Conservation (phyloP, 2,329 filamentous ascomycete species). For the Cryphonectria carpinicola region DNA sequence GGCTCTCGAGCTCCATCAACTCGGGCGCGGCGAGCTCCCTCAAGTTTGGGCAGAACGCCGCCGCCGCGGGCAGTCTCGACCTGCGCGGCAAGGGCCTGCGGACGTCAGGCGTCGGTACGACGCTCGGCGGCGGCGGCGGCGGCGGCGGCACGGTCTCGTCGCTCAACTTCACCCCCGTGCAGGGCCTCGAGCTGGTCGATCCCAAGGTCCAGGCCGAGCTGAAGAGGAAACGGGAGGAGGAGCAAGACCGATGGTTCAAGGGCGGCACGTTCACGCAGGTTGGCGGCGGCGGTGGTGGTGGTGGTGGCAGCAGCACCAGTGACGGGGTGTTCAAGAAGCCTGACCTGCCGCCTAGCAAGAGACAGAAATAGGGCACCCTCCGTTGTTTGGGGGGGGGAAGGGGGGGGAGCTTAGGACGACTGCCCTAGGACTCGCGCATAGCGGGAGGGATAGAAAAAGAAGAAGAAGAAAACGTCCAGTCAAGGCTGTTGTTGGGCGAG, state of each 20-base stretch:
- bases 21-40: conserved; percentile 78
- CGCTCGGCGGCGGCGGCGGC: conserved; percentile 67
- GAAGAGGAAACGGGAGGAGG: conserved; percentile 86
- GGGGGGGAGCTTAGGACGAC: conserved; percentile 20
- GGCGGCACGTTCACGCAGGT: conserved; percentile 96
- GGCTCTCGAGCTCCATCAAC: conserved; percentile 57
- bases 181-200: conserved; percentile 93
- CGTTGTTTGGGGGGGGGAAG: too few species aligned
- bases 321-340: conserved; percentile 83
- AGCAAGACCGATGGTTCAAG: conserved; percentile 96
- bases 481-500: not conserved
- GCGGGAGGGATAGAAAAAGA: conserved; percentile 30
- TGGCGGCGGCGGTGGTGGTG: conserved; percentile 47
- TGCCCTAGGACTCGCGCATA: conserved; percentile 26
- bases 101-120: conserved; percentile 78
- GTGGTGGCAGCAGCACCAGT: not conserved
- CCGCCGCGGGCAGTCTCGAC: conserved; percentile 62
- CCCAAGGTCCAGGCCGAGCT: conserved; percentile 88
- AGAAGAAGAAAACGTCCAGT: not conserved
- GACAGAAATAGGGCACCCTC: conserved; percentile 62
- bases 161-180: conserved; percentile 91
- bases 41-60: conserved; percentile 68
- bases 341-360: conserved; percentile 73
- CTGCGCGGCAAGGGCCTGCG: conserved; percentile 80
- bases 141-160: conserved; percentile 79